Base-by-base conservation (phyloP, 1,284 basidiomycete genomes). In the Cutaneotrichosporon arboriforme region DNA sequence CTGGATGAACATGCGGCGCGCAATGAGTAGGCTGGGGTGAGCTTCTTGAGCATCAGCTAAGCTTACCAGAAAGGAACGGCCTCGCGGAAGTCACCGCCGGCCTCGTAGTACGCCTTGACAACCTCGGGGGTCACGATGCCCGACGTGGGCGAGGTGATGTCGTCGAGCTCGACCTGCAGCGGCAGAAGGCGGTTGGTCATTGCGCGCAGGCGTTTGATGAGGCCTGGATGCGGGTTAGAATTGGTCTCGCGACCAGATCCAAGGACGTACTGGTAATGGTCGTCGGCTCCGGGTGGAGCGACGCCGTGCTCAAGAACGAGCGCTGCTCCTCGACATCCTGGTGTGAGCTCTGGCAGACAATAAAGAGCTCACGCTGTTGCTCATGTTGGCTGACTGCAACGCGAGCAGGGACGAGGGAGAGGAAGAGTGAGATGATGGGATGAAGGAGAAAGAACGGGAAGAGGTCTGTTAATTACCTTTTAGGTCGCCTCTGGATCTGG, bases 101-200 rank as follows among this genome's bases (percentile, higher is more conserved):
- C 71, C 54, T 73, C 62, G 15, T 70, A 61, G 60, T 74, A 81
- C 1, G 77, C 69, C 9, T 72, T 66, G 47, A 80, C 70, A 44
- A 78, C 77, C 18, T 68, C 69, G 3, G 74, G 75, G 1, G 74
- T 73, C 57, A 77, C 72, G 59, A 76, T 73, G 46, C 67, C 68
- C 38, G 68, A 70, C 0, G 74, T 75, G 1, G 75, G 63, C 46
- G 68, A 69, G 10, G 70, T 67, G 45, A 76, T 70, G 17, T 66
- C 61, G 18, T 63, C 60, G 0, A 70, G 34, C 47, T 75, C 72
- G 17, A 76, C 74, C 54, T 94, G 84, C 17, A 91, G 80, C 4
- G 92, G 92, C 1, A 97, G 78, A 7, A 97, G 79, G 49, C 79
- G 81, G 52, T 87, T 75, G 0, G 87, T 87, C 61, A 97, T 77